Base-by-base conservation (phyloP, 164 flowering plant species). In the Magnolia kwangsiensis region DNA sequence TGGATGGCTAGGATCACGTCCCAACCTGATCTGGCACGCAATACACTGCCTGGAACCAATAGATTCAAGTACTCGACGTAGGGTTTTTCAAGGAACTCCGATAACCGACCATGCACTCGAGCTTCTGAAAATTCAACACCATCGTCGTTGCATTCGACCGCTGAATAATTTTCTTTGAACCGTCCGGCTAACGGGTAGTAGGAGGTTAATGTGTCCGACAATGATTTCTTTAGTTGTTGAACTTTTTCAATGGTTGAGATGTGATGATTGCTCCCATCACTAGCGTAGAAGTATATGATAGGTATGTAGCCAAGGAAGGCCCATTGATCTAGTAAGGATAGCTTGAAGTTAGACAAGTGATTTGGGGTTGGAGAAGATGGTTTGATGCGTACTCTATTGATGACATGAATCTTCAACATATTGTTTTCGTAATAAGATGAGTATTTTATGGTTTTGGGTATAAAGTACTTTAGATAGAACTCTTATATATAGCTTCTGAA, bases 401-500 rank as follows among this genome's bases (percentile, higher is more conserved):
- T 68, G 16, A 68, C 50, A 10, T 37, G 11, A 29, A 29, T 50
- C 50, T 68, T 93, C 49, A 21, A 6, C 37, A 67, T 67, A 24
- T 24, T 24, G 27, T 24, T 24, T 24, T 24, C 1, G 27, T 24
- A 0, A 24, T 24, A 24, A 24, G 27, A 24, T 24, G 27, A 24
- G 27, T 24, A 24, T 24, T 24, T 24, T 24, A 24, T 24, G 27
- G 27, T 24, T 24, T 24, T 24, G 27, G 27, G 27, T 24, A 1
- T 24, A 24, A 24, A 24, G 27, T 24, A 24, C 27, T 24, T 24
- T 1, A 24, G 27, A 24, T 1, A 24, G 1, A 24, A 24, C 27
- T 24, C 27, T 24, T 24, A 24, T 24, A 24, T 24, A 1, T 24
- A 24, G 27, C 27, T 24, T 1, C 27, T 24, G 27, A 24, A 24